phyloP scores from a whole-genome alignment of 1,284 basidiomycete species.

The Moniliella sp. region DNA sequence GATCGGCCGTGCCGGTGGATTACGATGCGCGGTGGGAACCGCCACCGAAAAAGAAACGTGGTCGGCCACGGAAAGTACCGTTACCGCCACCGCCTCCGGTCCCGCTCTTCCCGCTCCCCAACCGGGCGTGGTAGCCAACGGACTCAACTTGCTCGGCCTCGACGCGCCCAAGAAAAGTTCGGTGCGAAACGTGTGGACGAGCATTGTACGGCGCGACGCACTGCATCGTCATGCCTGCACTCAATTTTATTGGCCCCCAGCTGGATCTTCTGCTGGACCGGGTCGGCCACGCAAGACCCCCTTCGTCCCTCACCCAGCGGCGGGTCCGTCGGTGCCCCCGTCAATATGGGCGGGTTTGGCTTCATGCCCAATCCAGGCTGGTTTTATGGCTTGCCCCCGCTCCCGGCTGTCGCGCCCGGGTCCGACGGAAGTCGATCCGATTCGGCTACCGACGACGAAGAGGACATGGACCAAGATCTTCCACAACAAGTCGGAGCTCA shows the following conservation, averaged over 20 bases:
- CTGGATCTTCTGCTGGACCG: too few relatives aligned
- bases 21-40: too few relatives aligned
- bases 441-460: neutral
- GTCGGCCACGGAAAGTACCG: too few relatives aligned
- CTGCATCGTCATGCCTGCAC: slow-evolving; percentile 22
- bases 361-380: too few relatives aligned
- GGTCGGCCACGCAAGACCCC: too few relatives aligned
- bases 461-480: neutral
- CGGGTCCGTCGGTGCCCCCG: too few relatives aligned
- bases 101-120: slow-evolving; percentile 1
- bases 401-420: too few relatives aligned
- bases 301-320: too few relatives aligned
- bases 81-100: slow-evolving; percentile 4
- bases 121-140: slow-evolving; percentile 1
- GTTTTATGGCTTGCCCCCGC: too few relatives aligned
- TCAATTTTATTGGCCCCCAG: too few relatives aligned
- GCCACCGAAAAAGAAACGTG: slow-evolving; percentile 5
- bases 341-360: too few relatives aligned
- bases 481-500: neutral
- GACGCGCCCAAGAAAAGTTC: slow-evolving; percentile 25
- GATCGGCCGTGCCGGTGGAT: slow-evolving; percentile 4
- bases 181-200: slow-evolving; percentile 21
- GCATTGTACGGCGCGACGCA: slow-evolving; percentile 26
- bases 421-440: too few relatives aligned
- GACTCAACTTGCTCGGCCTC: slow-evolving; percentile 17